Evolutionary conservation across 306 rosid species (phyloP).

Genomic region (Alnus glutinosa): DNA sequence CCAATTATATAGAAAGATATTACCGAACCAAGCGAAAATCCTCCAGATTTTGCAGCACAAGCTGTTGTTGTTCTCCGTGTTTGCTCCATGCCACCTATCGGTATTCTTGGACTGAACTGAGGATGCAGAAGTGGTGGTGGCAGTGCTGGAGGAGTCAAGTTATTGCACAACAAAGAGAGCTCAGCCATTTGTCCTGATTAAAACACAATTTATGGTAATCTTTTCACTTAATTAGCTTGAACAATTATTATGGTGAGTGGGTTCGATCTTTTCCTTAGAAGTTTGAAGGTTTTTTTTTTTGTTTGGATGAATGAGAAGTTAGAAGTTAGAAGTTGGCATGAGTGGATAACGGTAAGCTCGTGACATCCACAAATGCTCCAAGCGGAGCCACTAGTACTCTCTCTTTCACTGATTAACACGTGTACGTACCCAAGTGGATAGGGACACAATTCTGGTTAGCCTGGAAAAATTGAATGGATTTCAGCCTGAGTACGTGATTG

Average conservation of each 20-base stretch:
- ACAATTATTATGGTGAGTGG: background rate
- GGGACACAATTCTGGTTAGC: too few relatives aligned
- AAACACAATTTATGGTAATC: background rate
- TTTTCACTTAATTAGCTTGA: background rate
- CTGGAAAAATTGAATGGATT: too few relatives aligned
- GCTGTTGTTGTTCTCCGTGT: slow-evolving; percentile 14
- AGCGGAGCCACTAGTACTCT: background rate
- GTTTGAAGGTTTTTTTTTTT: background rate
- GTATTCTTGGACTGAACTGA: background rate
- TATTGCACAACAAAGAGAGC: slow-evolving; percentile 3
- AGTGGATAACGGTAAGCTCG: background rate
- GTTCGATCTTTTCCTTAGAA: background rate
- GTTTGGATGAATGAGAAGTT: too few relatives aligned
- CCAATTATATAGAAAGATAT: too few relatives aligned
- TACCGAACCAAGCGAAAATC: slow-evolving; percentile 56
- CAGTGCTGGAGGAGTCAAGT: slow-evolving; percentile 2
- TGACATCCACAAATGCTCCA: background rate
- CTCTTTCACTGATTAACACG: background rate
- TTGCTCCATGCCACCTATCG: background rate
- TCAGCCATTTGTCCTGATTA: slow-evolving; percentile 6
- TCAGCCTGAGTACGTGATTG: too few relatives aligned
- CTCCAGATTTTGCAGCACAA: slow-evolving; percentile 55
- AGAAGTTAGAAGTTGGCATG: background rate
- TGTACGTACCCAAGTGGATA: background rate
- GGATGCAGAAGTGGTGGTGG: background rate